Percentiles rank a stretch among this genome's conserved stretches.
phyloP scores from a whole-genome alignment of 305 asterid genomes.

The Solanum hybrid region DNA sequence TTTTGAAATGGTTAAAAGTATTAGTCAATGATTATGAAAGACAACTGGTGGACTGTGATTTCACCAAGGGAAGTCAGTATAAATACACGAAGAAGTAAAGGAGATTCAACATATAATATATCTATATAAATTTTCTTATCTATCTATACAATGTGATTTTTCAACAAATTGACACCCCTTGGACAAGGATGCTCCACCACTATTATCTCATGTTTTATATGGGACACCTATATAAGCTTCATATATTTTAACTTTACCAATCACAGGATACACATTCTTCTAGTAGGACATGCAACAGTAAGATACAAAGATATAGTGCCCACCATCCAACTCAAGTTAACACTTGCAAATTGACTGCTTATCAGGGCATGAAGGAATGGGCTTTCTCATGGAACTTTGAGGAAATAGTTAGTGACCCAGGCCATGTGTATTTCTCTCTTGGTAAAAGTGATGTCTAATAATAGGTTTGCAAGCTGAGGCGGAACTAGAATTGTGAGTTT shows the following conservation, averaged over 20 bases:
- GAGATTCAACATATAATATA: neutral
- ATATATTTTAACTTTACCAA: neutral
- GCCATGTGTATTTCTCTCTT: slow-evolving; percentile 42
- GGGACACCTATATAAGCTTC: neutral
- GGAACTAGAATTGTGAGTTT: neutral
- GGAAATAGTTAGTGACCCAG: slow-evolving; percentile 34
- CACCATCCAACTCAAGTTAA: slow-evolving; percentile 21
- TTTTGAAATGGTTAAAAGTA: neutral
- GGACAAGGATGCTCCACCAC: neutral
- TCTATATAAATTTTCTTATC: neutral
- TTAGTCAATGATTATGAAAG: neutral
- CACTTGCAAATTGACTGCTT: slow-evolving; percentile 18
- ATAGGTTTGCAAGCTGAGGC: neutral
- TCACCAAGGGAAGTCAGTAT: neutral
- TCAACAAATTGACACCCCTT: neutral
- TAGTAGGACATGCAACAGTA: slow-evolving; percentile 1
- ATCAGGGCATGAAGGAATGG: slow-evolving; percentile 48
- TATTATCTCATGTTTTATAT: neutral
- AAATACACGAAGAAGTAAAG: neutral
- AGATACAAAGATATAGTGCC: slow-evolving; percentile 13
- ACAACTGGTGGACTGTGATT: neutral
- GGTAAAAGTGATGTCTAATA: slow-evolving; percentile 22
- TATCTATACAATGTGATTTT: neutral
- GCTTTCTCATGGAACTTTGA: slow-evolving; percentile 27
- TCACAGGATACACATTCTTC: neutral